A percentile compares a stretch with the other conserved stretches of the same genome.
These are phyloP conservation scores for Coemansia sp. DNA, from an alignment of 192 early-diverging fungal species.

Conservation along the genomic window DNA sequence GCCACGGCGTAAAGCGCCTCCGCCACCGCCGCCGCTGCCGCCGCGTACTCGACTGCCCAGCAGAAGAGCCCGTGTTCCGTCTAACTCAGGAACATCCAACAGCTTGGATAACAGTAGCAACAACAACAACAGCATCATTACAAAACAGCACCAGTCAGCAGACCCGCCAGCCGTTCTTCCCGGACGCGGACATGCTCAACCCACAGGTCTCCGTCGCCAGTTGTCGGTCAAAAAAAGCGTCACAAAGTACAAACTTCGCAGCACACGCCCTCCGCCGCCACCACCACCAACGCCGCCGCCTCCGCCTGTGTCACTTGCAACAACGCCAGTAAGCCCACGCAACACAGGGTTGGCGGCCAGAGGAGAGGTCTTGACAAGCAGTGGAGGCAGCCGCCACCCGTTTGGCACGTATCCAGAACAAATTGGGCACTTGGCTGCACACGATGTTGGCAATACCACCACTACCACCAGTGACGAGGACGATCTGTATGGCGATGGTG, in stretches of 20 bases:
- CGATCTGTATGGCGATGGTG: conserved; percentile 5
- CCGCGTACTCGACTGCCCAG: conserved; percentile 12
- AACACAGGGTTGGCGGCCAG: background rate
- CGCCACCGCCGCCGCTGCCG: conserved; percentile 22
- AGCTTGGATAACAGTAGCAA: background rate
- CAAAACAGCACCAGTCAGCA: conserved; percentile 6
- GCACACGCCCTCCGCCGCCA: conserved; percentile 17
- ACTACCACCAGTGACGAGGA: background rate
- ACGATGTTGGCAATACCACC: background rate
- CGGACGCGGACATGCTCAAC: conserved; percentile 17
- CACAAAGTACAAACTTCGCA: conserved; percentile 41
- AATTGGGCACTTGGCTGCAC: background rate
- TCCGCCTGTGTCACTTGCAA: conserved; percentile 1
- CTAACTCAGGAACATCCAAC: background rate
- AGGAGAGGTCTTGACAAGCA: background rate
- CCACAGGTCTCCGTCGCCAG: conserved; percentile 47
- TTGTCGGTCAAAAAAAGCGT: conserved; percentile 52
- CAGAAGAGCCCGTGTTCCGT: background rate
- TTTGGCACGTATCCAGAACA: background rate
- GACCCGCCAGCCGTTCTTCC: conserved; percentile 8
- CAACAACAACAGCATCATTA: background rate
- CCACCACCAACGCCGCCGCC: conserved; percentile 27
- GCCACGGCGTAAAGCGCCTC: conserved; percentile 30
- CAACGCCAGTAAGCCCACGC: background rate
- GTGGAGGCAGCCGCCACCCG: background rate